Conservation (phyloP, 129 eudicot genomes). For the Flaveria brownii region DNA sequence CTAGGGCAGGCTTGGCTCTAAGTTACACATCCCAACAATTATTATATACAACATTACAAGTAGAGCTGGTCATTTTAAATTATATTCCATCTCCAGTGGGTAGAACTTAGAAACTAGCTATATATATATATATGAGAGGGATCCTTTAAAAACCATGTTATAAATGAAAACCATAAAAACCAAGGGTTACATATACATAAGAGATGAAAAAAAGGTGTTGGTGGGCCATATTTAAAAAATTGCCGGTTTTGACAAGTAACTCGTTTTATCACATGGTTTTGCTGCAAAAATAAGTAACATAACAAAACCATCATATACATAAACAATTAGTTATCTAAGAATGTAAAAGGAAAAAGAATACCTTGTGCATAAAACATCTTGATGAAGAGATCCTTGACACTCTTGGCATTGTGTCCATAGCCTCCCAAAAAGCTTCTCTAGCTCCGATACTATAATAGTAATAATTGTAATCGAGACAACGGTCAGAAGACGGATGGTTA, state of each 20-base stretch:
- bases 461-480: not conserved
- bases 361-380: slow-evolving; percentile 99
- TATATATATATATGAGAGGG: no score
- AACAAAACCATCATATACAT: not conserved
- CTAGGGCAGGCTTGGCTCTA: no score
- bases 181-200: no score
- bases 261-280: no score
- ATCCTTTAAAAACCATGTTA: no score
- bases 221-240: no score
- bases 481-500: not conserved
- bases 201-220: no score
- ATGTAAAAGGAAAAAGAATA: slow-evolving; percentile 5
- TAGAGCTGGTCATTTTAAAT: not conserved
- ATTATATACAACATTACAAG: slow-evolving; percentile 6
- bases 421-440: slow-evolving; percentile 88
- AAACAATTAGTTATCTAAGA: not conserved
- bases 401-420: slow-evolving; percentile 99
- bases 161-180: no score
- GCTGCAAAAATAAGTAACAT: not conserved
- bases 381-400: slow-evolving; percentile 99
- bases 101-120: not conserved
- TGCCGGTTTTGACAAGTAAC: no score
- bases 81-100: not conserved
- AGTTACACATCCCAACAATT: not conserved
- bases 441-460: slow-evolving; percentile 64